Evolutionary conservation across 2,329 filamentous ascomycete species (phyloP), one percentile per base, ranked within the genome.

Genomic region (Ambrosiella beaveri): DNA sequence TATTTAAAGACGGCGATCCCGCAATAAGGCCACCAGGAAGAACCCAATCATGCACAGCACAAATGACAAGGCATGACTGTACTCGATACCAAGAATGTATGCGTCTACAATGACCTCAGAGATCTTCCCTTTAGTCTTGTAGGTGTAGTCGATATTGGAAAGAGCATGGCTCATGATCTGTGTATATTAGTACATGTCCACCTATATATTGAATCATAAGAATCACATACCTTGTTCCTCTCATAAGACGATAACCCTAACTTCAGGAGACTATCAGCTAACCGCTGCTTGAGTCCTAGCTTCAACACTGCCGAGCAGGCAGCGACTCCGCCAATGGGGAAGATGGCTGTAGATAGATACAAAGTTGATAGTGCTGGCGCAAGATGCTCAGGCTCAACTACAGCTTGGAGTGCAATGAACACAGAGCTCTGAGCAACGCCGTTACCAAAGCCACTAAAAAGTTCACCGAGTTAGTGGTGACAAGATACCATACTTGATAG

Each of bases 401-500:
- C 69, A 2, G 68, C 70, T 57, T 74, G 72, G 1, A 74, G 63
- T 0, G 70, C 68, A 57, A 74, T 70, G 59, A 74, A 74, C 0
- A 72, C 65, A 2, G 70, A 70, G 35, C 68, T 71, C 27, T 70
- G 67, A 0, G 68, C 68, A 7, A 74, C 67, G 1, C 73, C 73
- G 0, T 67, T 69, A 15, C 71, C 71, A 36, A 74, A 66, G 3
- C 72, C 72, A 38, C 59, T 60, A 40, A 15, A 38, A 36, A 15
- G 9, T 53, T 27, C 27, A 2, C 27, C 3, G 13, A 35, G 49
- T 36, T 36, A 36, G 49, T 37, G 2, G 17, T 27, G 49, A n/a
- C 11, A 7, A 39, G 37, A 15, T 13, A 53, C 19, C 6, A 27
- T 59, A 41, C 54, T 36, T 54, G 13, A 11, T 36, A 35, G 15